A percentile compares a stretch with the other conserved stretches of the same genome.
phyloP scores from a whole-genome alignment of 2,329 filamentous ascomycete species.

The Fusarium agapanthi region DNA sequence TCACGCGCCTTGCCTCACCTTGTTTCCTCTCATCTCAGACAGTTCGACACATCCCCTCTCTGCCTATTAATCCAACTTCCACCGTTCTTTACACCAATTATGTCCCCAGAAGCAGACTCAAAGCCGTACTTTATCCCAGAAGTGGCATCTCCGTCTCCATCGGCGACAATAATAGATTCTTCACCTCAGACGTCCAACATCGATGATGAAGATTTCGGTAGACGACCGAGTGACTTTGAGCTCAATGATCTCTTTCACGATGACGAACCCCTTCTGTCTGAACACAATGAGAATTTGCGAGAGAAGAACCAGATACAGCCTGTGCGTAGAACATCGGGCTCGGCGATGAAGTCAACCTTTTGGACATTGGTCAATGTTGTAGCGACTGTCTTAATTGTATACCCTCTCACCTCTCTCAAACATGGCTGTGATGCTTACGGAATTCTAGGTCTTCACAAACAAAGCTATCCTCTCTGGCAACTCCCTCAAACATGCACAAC shows the following conservation, averaged over 20 bases:
- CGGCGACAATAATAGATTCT: not conserved
- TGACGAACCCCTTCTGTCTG: not conserved
- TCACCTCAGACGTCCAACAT: not conserved
- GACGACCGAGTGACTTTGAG: not conserved
- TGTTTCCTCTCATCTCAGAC: not conserved
- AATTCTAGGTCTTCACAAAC: not conserved
- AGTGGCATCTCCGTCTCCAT: not conserved
- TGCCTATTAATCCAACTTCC: accelerated
- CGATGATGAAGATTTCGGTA: not conserved
- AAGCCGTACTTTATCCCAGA: not conserved
- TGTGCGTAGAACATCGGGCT: not conserved
- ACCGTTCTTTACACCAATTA: accelerated
- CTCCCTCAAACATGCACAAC: not conserved
- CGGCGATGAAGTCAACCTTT: not conserved
- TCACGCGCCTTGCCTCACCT: not conserved
- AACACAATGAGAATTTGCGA: not conserved
- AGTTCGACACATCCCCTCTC: accelerated
- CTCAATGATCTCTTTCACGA: not conserved
- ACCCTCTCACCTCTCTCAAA: too few relatives aligned
- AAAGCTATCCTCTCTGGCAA: not conserved
- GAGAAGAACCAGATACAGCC: not conserved
- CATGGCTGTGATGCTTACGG: not conserved
- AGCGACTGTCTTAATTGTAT: not conserved
- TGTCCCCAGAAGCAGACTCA: accelerated
- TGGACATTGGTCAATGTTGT: not conserved